Base-by-base conservation (phyloP, 2,329 filamentous ascomycete genomes). In the Colletotrichum sp. region DNA sequence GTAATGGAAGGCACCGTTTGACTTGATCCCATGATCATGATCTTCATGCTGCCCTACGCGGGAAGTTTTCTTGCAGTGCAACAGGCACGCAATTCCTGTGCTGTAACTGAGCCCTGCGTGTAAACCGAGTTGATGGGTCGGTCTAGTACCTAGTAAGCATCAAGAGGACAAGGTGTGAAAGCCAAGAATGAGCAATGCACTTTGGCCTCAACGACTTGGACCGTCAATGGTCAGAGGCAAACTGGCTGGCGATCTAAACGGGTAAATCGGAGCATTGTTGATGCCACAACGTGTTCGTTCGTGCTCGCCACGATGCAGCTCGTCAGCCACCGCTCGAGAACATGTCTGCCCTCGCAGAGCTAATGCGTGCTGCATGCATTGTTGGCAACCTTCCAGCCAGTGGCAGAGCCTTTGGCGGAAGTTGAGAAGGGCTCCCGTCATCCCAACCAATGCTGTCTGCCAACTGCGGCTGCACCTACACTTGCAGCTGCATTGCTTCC, bases 331-430 rank as follows among this genome's bases (percentile, higher is more conserved):
- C 55, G 60, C 36, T 70, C 66, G 26, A 55, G 34, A 36, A 39
- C 60, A 24, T 34, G 52, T 63, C 24, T 34, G 64, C 22, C 55
- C 44, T 48, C 26, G 57, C 68, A 64, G 22, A 57, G 28, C 70
- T 76, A 76, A 69, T 32, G 70, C 70, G 64, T 69, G 74, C 59
- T 32, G 12, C 34, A 64, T 69, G 70, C 70, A 76, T 52, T 62
- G 44, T 48, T 34, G 62, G 66, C 70, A 71, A 57, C 34, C 44
- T 15, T 65, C 59, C 57, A 60, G 28, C 57, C 57, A 24, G 26
- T 60, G 18, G 57, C 28, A 67, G 22, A 39, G 48, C 26, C 16
- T 16, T 32, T 71, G 59, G 15, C 71, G 39, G 18, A 24, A 44
- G 26, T 30, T 22, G 72, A 15, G 39, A 26, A 30, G 24, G 24